Evolutionary conservation across 2,329 filamentous ascomycete species (phyloP), one percentile per base, ranked within the genome.

Genomic region (Ceratocystis cacaofunesta): DNA sequence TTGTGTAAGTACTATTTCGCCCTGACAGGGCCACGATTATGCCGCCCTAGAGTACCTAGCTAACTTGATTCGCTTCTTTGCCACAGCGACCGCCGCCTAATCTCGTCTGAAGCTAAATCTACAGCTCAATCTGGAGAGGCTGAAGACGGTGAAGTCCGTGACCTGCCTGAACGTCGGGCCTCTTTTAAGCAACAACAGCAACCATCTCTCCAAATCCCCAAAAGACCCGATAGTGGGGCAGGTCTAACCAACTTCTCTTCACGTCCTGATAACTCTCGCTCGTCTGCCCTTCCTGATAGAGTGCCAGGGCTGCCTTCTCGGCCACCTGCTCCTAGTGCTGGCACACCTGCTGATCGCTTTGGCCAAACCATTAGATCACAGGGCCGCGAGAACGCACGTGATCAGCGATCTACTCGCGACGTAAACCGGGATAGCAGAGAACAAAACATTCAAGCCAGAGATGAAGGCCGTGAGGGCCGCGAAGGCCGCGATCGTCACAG

Each of bases 61-160:
- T 41, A 41, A 41, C 10, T 15, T 41, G 36, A 41, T 41, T 41
- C 10, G 36, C 12, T 15, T 41, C 36, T 41, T 12, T 41, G 36
- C 36, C 52, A 41, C 32, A 57, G 52, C 55, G 46, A 65, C 32
- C 44, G 46, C 44, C 63, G 55, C 3, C 3, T 65, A 8, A 48
- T 30, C 6, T 25, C 44, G 22, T 22, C 64, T 1, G 41, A 65
- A 52, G 22, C 58, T 5, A n/a, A 32, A 19, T 46, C 48, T 50
- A 50, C 32, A 17, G 48, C 46, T 19, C 8, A 73, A 66, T 68
- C 73, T 12, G 73, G 73, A 1, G 84, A 86, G 68, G 82, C 83
- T 64, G 87, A 90, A 72, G 87, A 90, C 71, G 87, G 87, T 22
- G 87, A 90, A 72, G 86, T 89, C 12, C 64, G 61, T 17, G 64